These are phyloP conservation scores for Plasmodium adleri DNA, from an alignment of 169 alveolate genomes.

Conservation along the genomic window DNA sequence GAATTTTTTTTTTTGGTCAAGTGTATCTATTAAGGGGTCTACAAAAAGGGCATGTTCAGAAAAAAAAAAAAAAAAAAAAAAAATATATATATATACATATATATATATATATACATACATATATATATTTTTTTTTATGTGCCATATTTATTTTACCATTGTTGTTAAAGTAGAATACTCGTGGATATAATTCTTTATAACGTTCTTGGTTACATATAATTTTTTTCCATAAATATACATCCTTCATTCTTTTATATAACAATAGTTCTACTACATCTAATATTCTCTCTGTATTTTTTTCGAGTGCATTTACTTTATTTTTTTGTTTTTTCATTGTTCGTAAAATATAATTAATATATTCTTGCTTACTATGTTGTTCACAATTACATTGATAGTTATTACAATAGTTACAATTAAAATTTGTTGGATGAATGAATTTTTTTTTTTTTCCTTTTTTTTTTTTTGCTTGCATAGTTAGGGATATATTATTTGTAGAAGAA, in stretches of 20 bases:
- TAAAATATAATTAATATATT: constrained; percentile 17
- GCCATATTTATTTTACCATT: constrained; percentile 18
- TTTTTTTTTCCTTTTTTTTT: too few species aligned
- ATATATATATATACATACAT: neutral
- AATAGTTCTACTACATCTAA: constrained; percentile 61
- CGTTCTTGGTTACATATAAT: constrained; percentile 12
- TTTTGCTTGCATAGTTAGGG: too few species aligned
- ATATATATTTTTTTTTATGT: neutral
- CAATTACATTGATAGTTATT: too few species aligned
- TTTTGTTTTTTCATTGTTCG: constrained; percentile 41
- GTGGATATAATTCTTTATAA: constrained; percentile 39
- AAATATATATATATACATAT: neutral
- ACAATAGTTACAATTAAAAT: too few species aligned
- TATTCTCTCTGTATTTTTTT: constrained; percentile 10
- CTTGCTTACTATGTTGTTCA: constrained; percentile 3
- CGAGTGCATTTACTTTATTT: constrained; percentile 8
- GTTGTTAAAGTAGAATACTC: constrained; percentile 36
- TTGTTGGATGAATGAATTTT: too few species aligned
- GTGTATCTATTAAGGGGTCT: constrained; percentile 48
- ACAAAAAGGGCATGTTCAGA: neutral
- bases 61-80: neutral
- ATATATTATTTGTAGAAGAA: too few species aligned
- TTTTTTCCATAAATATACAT: constrained; percentile 27
- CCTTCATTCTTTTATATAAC: constrained; percentile 57
- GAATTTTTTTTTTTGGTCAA: constrained; percentile 22